These are phyloP conservation scores for Fusarium udum DNA, from an alignment of 2,329 filamentous ascomycete genomes.

Conservation along the genomic window DNA sequence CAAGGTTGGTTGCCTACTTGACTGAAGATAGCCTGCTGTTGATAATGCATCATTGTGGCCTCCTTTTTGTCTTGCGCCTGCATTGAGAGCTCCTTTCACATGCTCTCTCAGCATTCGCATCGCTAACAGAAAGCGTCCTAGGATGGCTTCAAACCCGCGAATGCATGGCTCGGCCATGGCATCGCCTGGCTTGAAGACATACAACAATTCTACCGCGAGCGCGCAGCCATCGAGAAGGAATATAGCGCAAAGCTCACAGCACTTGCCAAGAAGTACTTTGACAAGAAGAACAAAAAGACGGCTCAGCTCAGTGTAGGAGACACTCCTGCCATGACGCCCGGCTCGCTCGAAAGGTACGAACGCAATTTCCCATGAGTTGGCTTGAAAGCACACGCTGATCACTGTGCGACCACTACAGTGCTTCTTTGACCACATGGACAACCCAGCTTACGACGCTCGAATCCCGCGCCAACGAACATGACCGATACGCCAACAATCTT, in stretches of 20 bases:
- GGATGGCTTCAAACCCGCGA: constrained; percentile 97
- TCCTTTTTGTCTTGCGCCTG: constrained; percentile 16
- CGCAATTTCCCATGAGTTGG: background rate
- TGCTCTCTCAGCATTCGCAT: constrained; percentile 1
- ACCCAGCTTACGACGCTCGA: constrained; percentile 93
- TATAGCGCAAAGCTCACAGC: constrained; percentile 88
- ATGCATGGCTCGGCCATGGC: constrained; percentile 87
- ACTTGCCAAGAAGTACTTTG: constrained; percentile 95
- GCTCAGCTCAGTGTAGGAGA: constrained; percentile 92
- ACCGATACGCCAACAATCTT: constrained; percentile 82
- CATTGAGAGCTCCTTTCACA: constrained; percentile 2
- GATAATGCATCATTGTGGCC: background rate
- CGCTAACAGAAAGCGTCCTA: constrained; percentile 50
- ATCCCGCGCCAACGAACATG: constrained; percentile 86
- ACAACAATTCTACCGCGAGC: constrained; percentile 95
- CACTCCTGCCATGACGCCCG: constrained; percentile 89
- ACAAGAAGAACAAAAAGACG: constrained; percentile 93
- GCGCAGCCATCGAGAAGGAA: constrained; percentile 94
- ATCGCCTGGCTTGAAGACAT: constrained; percentile 97
- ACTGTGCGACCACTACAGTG: constrained; percentile 59
- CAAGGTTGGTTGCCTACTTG: constrained; percentile 69
- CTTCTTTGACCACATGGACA: constrained; percentile 96
- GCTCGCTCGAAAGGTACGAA: constrained; percentile 84
- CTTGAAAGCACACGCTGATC: constrained; percentile 35
- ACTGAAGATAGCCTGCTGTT: background rate